These are phyloP conservation scores for Fusarium napiforme DNA, from an alignment of 2,329 filamentous ascomycete species.

Conservation along the genomic window DNA sequence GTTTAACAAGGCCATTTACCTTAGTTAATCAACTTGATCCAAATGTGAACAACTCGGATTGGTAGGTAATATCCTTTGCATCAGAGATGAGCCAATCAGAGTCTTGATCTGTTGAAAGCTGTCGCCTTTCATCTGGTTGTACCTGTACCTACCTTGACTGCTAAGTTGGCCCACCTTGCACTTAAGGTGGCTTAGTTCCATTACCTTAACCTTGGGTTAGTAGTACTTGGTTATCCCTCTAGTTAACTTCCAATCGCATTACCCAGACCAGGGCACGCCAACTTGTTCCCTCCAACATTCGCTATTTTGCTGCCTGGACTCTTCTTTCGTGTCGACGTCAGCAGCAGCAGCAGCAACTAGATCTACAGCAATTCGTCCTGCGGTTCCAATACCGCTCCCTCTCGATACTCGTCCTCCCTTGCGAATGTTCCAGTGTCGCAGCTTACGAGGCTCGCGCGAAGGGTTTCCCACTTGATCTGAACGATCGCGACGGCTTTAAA, in stretches of 20 bases:
- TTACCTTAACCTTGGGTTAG: background rate
- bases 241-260: constrained; percentile 21
- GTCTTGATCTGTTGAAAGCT: constrained; percentile 30
- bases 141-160: background rate
- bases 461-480: constrained; percentile 34
- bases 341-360: background rate
- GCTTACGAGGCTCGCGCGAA: constrained; percentile 43
- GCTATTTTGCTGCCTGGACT: constrained; percentile 19
- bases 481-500: constrained; percentile 14
- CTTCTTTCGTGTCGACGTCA: background rate
- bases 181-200: background rate
- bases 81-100: constrained; percentile 34
- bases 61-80: background rate
- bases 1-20: no score
- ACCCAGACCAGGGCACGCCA: constrained; percentile 2
- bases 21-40: no score
- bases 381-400: background rate
- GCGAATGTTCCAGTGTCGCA: constrained; percentile 40
- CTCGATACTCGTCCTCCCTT: background rate
- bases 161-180: background rate
- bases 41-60: background rate
- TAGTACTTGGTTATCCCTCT: background rate
- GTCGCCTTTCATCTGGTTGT: constrained; percentile 30
- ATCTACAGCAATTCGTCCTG: background rate
- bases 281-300: constrained; percentile 7